These are phyloP conservation scores for Rhododendron simsii DNA, from an alignment of 148 eudicot genomes.

Conservation along the genomic window DNA sequence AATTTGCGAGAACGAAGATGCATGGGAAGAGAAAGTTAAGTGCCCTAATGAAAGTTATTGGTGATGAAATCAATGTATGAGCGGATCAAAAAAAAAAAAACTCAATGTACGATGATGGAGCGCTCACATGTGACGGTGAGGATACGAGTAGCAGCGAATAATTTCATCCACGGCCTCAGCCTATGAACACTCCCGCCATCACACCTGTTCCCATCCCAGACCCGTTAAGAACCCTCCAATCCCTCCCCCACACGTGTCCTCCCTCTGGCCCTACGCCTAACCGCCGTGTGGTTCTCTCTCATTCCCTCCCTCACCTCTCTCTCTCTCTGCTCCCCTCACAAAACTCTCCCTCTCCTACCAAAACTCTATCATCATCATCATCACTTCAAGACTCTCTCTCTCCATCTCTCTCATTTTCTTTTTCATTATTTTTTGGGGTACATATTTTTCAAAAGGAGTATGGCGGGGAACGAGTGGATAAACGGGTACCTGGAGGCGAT, in stretches of 20 bases:
- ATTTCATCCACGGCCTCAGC: neutral
- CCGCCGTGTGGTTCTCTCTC: constrained; percentile 23
- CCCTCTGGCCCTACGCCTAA: constrained; percentile 16
- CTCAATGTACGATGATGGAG: neutral
- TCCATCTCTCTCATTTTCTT: neutral
- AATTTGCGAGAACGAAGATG: no score
- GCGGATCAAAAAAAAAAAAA: no score
- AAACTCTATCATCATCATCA: neutral
- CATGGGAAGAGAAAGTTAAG: no score
- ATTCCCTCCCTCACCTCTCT: neutral
- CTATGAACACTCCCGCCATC: neutral
- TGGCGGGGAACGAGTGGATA: constrained; percentile 85
- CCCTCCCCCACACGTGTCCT: constrained; percentile 21
- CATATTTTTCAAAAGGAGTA: neutral
- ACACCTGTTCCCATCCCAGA: neutral
- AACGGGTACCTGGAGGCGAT: constrained; percentile 78
- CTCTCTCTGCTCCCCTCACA: neutral
- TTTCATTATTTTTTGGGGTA: neutral
- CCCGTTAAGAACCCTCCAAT: constrained; percentile 6
- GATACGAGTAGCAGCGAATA: neutral
- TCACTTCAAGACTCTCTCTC: neutral
- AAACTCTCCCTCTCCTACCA: constrained; percentile 10
- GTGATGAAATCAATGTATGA: no score
- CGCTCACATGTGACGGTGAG: neutral
- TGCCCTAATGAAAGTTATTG: no score